Conservation (phyloP, 257 asterid genomes). For the Nicotiana undulata region DNA sequence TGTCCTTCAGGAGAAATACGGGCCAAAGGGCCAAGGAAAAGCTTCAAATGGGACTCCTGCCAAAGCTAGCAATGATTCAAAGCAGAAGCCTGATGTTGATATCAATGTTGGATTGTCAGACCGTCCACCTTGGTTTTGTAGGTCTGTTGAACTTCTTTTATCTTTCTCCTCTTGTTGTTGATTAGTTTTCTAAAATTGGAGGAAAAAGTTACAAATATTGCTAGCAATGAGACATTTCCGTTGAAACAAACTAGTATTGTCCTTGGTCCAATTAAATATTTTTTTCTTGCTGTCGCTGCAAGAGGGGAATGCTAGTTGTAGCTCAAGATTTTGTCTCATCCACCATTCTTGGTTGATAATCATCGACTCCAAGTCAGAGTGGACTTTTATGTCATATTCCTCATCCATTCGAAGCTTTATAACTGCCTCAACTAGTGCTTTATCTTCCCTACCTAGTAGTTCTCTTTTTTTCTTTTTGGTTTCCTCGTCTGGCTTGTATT, state of each 20-base stretch:
- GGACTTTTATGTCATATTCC: not conserved
- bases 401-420: not conserved
- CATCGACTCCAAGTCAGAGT: not conserved
- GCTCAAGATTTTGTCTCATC: not conserved
- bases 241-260: not conserved
- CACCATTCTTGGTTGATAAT: not conserved
- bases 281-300: not conserved
- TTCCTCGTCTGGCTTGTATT: not conserved
- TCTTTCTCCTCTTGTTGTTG: constrained; percentile 7
- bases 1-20: constrained; percentile 81
- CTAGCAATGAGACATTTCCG: not conserved
- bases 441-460: not conserved
- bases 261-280: not conserved
- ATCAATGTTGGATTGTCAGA: constrained; percentile 74
- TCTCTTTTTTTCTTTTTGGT: not conserved
- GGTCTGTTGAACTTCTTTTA: constrained; percentile 30
- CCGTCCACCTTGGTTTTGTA: constrained; percentile 92
- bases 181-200: not conserved
- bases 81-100: constrained; percentile 76
- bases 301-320: not conserved
- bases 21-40: constrained; percentile 81
- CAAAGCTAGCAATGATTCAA: constrained; percentile 43
- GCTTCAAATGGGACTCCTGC: constrained; percentile 39
- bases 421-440: not conserved
- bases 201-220: not conserved